phyloP scores from a whole-genome alignment of 805 yeast genomes.

The Metschnikowia peoriensis region DNA sequence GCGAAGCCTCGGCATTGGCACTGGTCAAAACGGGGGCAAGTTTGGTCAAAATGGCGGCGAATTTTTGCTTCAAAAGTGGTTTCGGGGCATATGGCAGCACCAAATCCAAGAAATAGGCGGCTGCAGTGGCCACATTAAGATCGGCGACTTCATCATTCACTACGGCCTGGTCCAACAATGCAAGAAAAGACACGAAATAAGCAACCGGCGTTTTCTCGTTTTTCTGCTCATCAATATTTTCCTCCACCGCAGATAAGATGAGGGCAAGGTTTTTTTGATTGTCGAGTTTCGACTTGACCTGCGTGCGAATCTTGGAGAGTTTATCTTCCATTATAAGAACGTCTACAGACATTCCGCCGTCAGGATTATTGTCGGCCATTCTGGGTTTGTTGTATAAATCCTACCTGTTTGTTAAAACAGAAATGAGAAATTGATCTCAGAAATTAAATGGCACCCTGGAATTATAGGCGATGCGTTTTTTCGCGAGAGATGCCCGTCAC shows the following conservation, averaged over 20 bases:
- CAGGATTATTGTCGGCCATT: conserved; percentile 37
- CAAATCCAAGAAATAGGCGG: conserved; percentile 79
- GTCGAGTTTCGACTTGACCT: conserved; percentile 73
- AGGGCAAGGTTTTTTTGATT: conserved; percentile 85
- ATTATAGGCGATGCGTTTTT: neutral
- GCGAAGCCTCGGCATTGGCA: conserved; percentile 71
- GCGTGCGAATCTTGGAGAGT: conserved; percentile 66
- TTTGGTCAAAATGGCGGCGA: conserved; percentile 72
- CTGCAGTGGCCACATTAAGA: conserved; percentile 62
- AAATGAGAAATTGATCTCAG: too few relatives aligned
- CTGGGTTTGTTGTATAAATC: neutral
- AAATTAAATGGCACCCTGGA: neutral
- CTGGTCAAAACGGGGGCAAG: conserved; percentile 78
- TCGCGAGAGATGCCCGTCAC: conserved; percentile 8
- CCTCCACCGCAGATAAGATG: conserved; percentile 86
- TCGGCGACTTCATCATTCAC: conserved; percentile 52
- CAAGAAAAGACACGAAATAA: conserved; percentile 79
- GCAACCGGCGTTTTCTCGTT: conserved; percentile 68
- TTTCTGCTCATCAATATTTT: conserved; percentile 68
- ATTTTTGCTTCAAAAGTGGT: conserved; percentile 66
- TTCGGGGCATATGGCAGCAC: conserved; percentile 73
- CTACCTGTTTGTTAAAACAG: too few relatives aligned
- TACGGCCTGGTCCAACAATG: conserved; percentile 75
- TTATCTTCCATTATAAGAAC: conserved; percentile 58
- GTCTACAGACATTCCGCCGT: conserved; percentile 35